Evolutionary conservation across 768 basidiomycete species (phyloP).

Genomic region (Royoungia palumana): DNA sequence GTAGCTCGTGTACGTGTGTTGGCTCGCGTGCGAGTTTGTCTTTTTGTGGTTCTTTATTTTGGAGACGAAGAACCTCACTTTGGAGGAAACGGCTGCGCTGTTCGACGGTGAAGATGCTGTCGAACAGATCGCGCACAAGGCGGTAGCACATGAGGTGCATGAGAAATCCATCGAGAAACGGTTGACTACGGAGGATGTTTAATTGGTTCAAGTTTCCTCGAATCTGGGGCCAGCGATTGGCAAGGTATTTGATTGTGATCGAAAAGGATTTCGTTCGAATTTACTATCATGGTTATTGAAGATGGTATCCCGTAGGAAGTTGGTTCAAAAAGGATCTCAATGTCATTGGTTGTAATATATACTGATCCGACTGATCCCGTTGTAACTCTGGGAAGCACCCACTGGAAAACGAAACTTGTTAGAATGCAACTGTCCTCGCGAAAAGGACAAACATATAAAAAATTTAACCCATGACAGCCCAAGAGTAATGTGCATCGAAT

Average conservation of each 20-base stretch:
- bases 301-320: no score
- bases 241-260: no score
- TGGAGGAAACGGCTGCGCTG: constrained; percentile 70
- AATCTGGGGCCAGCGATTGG: no score
- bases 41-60: constrained; percentile 14
- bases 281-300: no score
- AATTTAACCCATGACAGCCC: constrained; percentile 9
- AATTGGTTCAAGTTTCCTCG: neutral
- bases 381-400: no score
- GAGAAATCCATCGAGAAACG: constrained; percentile 9
- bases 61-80: constrained; percentile 39
- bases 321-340: no score
- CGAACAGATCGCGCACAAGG: constrained; percentile 15
- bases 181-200: neutral
- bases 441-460: constrained; percentile 3
- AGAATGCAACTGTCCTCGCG: neutral
- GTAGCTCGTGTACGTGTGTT: constrained; percentile 37
- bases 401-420: neutral
- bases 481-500: constrained; percentile 27
- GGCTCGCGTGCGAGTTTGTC: constrained; percentile 14
- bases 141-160: neutral
- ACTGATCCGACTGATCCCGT: no score
- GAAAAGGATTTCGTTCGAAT: no score
- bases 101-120: constrained; percentile 58
- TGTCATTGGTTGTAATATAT: no score